Base-by-base conservation (phyloP, 2,329 filamentous ascomycete genomes). In the Teratosphaeria viscida region DNA sequence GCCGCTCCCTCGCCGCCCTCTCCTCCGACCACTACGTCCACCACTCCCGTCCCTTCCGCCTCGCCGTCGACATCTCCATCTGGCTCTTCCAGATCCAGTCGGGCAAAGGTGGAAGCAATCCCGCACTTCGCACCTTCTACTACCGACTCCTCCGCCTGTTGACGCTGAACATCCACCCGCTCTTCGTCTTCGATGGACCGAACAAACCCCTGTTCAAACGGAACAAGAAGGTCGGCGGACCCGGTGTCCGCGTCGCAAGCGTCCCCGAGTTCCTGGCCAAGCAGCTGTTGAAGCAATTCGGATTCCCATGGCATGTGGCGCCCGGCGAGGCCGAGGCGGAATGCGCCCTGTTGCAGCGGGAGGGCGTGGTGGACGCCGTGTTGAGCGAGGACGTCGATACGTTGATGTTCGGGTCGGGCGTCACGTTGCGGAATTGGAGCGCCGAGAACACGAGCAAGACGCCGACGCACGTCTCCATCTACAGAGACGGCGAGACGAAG, bases 311-410 rank as follows among this genome's bases (percentile, higher is more conserved):
- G 55, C 91, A 97, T 72, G 85, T 90, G 68, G 94, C 94, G 5
- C 94, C 92, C 0, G 94, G 94, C 10, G 94, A 99, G 71, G 94
- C 92, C 2, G 94, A 99, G 72, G 94, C 94, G 1, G 94, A 99
- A 75, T 99, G 94, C 65, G 94, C 94, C 0, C 76, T 94, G 16
- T 75, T 99, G 2, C 92, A 99, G 70, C 81, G 82, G 61, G 82
- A 86, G 54, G 91, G 90, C 0, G 78, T 96, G 8, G 92, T 96
- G 0, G 94, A 99, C 73, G 92, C 90, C 0, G 94, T 97, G 1
- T 79, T 99, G 67, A 96, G 90, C 72, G 92, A 99, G 72, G 94
- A 99, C 77, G 91, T 96, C 52, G 94, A 99, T 71, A 94, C 92
- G 1, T 83, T 97, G 68, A 97, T 97, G 92, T 97, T 97, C 75